Evolutionary conservation across 352 stramenopile species (phyloP), one percentile per base, ranked within the genome.

Genomic region (Pilasporangium apinafurcum): DNA sequence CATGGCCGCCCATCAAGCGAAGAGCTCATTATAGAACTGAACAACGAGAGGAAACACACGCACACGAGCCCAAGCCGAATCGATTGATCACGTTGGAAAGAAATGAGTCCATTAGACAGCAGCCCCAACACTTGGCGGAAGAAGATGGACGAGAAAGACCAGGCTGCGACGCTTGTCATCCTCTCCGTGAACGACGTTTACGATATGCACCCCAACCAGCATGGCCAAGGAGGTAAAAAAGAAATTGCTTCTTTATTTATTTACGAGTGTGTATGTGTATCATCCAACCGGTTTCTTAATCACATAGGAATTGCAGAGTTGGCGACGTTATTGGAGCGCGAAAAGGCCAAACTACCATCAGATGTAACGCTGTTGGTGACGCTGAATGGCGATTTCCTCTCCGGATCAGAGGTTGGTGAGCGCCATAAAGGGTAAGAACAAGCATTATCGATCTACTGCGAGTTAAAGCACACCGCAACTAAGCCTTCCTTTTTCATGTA

Each of bases 361-460:
- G 59, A 83, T 32, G 61, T 65, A 16, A 83, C 68, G 34, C 57
- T 86, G 28, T 51, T 89, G 26, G 66, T 86, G 4, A 90, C 77
- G 32, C 58, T 90, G 16, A 90, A 90, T 37, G 77, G 77, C 28
- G 77, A 90, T 50, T 90, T 90, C 41, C 51, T 90, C 5, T 90
- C 73, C 0, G 73, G 71, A 6, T 89, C 73, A 0, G 65, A 84
- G 52, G 64, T 85, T 37, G 69, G 37, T 13, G 61, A 83, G 44
- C 58, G 62, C 33, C 72, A 76, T 52, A 77, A 84, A 68, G 77
- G 77, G 73, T 86, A 44, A 49, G 60, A 61, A 13, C 20, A 26
- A 25, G 3, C 22, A 26, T 33, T 29, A 6, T 25, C 17, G 1
- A 29, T 26, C 10, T 35, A 33, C 22, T 25, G 18, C 9, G 37